Conservation (phyloP, 768 basidiomycete species). For the Suillus paluster region DNA sequence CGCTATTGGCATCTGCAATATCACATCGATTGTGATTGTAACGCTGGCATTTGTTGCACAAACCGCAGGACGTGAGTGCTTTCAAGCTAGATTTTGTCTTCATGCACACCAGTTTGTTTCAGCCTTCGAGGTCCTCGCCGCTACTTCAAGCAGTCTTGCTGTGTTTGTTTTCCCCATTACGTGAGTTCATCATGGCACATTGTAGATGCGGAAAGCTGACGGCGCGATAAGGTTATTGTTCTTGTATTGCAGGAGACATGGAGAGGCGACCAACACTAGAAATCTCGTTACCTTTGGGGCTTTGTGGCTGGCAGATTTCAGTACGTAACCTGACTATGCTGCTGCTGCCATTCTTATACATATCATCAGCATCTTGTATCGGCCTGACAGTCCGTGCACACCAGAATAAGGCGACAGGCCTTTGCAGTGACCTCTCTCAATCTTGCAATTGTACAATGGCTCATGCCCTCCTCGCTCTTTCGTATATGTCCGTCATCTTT, state of each 20-base stretch:
- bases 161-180: constrained; percentile 19
- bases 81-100: background rate
- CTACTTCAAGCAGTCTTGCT: constrained; percentile 18
- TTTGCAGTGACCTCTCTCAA: constrained; percentile 36
- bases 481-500: constrained; percentile 30
- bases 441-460: constrained; percentile 23
- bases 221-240: constrained; percentile 19
- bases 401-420: constrained; percentile 16
- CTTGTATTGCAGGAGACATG: constrained; percentile 13
- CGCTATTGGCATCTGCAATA: constrained; percentile 18
- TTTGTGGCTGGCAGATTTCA: constrained; percentile 21
- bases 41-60: constrained; percentile 19
- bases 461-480: constrained; percentile 29
- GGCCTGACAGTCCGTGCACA: constrained; percentile 34
- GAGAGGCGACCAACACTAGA: constrained; percentile 25
- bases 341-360: constrained; percentile 7
- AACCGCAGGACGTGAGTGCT: constrained; percentile 28
- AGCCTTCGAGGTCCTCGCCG: constrained; percentile 27
- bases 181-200: constrained; percentile 17
- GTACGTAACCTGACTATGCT: constrained; percentile 14
- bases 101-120: background rate
- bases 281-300: constrained; percentile 27
- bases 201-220: background rate
- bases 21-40: constrained; percentile 20
- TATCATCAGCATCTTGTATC: constrained; percentile 19